phyloP scores from a whole-genome alignment of 1,284 basidiomycete species.

The Irpex sp. region DNA sequence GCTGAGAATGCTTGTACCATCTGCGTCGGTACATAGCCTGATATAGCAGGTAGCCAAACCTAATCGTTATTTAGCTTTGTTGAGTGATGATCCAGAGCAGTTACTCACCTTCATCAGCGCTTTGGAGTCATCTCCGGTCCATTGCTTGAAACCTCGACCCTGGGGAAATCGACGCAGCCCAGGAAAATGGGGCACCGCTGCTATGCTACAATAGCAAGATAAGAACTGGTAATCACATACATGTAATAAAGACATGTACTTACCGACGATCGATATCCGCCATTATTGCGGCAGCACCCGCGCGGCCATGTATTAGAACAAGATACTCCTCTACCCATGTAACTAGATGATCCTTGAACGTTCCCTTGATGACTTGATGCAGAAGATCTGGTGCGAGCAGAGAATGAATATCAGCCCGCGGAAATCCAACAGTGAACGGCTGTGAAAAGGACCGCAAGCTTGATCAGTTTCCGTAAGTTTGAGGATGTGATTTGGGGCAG shows the following conservation, averaged over 20 bases:
- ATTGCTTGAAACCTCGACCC: slow-evolving; percentile 20
- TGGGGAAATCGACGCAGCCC: slow-evolving; percentile 15
- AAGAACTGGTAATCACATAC: no score
- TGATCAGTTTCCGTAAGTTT: no score
- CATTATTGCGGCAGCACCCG: not conserved
- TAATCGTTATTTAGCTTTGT: not conserved
- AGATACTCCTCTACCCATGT: slow-evolving; percentile 24
- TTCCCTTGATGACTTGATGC: slow-evolving; percentile 12
- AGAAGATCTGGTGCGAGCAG: slow-evolving; percentile 11
- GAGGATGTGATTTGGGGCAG: no score
- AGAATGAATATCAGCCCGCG: slow-evolving; percentile 11
- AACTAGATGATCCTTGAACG: slow-evolving; percentile 25
- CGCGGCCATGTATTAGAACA: slow-evolving; percentile 7
- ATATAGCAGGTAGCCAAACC: slow-evolving; percentile 22
- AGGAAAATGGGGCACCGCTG: slow-evolving; percentile 4
- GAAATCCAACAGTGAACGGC: slow-evolving; percentile 3
- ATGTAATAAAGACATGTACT: no score
- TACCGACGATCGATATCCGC: not conserved
- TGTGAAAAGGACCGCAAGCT: no score
- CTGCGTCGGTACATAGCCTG: slow-evolving; percentile 16
- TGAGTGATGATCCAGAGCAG: no score
- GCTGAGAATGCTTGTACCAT: slow-evolving; percentile 18
- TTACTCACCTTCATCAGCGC: slow-evolving; percentile 17
- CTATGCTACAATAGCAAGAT: no score
- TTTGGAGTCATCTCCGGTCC: slow-evolving; percentile 22